These are phyloP conservation scores for Kentomonas sorsogonicus DNA, from an alignment of 208 protist genomes.

Conservation along the genomic window DNA sequence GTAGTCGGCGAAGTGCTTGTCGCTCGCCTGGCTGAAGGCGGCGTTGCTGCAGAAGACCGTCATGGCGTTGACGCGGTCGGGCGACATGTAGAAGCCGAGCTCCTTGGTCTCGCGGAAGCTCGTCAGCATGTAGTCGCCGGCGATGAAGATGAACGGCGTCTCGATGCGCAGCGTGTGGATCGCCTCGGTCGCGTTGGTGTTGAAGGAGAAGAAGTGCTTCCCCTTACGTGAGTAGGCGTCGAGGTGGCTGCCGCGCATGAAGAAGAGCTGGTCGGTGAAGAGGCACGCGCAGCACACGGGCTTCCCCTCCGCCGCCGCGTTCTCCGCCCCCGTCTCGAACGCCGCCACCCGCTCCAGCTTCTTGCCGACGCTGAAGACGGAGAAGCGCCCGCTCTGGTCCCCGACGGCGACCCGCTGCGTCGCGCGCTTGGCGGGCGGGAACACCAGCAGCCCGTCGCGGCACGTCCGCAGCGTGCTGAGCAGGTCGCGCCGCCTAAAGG, in stretches of 20 bases:
- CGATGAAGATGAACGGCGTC: slow-evolving; percentile 77
- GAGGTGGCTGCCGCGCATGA: slow-evolving; percentile 56
- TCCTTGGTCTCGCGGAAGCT: slow-evolving; percentile 70
- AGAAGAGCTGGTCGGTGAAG: slow-evolving; percentile 79
- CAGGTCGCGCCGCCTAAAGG: slow-evolving; percentile 34
- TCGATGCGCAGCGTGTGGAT: slow-evolving; percentile 57
- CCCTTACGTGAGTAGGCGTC: slow-evolving; percentile 83
- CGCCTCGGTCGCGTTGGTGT: slow-evolving; percentile 81
- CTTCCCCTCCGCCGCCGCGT: slow-evolving; percentile 13
- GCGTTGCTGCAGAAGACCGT: slow-evolving; percentile 22
- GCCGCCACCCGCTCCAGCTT: slow-evolving; percentile 30
- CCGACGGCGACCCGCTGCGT: slow-evolving; percentile 74
- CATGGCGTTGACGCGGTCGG: slow-evolving; percentile 82
- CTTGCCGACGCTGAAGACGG: slow-evolving; percentile 56
- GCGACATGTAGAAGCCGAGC: slow-evolving; percentile 81
- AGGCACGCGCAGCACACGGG: slow-evolving; percentile 56
- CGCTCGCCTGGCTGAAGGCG: slow-evolving; percentile 8
- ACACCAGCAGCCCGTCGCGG: slow-evolving; percentile 66
- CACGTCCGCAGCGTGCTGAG: slow-evolving; percentile 28
- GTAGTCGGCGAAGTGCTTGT: slow-evolving; percentile 43
- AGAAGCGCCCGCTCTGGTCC: slow-evolving; percentile 50
- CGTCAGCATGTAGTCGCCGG: slow-evolving; percentile 82
- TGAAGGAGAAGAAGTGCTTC: slow-evolving; percentile 73
- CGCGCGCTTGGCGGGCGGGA: slow-evolving; percentile 57
- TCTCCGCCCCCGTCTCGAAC: slow-evolving; percentile 35